phyloP scores from a whole-genome alignment of 1,284 basidiomycete genomes.

The Chiua sp. region DNA sequence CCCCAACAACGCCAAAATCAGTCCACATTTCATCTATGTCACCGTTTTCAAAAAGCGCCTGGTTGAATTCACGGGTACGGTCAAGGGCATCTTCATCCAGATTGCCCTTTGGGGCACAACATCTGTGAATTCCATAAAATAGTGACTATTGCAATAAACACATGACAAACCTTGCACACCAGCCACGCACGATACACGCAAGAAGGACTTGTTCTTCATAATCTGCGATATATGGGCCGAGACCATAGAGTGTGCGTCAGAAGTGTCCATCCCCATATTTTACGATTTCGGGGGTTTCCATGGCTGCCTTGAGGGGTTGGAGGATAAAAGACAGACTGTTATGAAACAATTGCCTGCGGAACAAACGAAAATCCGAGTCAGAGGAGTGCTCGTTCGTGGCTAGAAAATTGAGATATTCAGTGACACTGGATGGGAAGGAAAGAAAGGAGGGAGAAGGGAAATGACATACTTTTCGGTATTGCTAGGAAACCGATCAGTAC shows the following conservation, averaged over 20 bases:
- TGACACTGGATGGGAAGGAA: too few species aligned
- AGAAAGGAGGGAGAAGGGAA: too few species aligned
- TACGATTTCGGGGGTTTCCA: neutral
- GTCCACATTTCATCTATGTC: neutral
- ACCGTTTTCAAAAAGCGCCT: too few species aligned
- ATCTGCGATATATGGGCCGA: constrained; percentile 10
- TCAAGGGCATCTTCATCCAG: too few species aligned
- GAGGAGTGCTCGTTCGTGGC: too few species aligned
- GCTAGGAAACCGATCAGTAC: neutral
- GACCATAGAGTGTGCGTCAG: neutral
- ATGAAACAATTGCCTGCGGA: neutral
- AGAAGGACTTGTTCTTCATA: constrained; percentile 14
- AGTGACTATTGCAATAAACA: too few species aligned
- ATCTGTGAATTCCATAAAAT: neutral
- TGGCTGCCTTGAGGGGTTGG: neutral
- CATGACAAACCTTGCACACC: neutral
- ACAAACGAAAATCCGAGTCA: neutral
- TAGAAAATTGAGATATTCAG: too few species aligned
- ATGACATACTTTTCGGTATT: neutral
- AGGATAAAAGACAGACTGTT: neutral
- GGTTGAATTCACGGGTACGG: too few species aligned
- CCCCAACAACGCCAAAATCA: neutral
- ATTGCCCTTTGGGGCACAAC: too few species aligned
- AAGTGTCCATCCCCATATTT: neutral
- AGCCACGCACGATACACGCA: neutral